Base-by-base conservation (phyloP, 2,329 filamentous ascomycete genomes). In the Fusarium verticillioides region DNA sequence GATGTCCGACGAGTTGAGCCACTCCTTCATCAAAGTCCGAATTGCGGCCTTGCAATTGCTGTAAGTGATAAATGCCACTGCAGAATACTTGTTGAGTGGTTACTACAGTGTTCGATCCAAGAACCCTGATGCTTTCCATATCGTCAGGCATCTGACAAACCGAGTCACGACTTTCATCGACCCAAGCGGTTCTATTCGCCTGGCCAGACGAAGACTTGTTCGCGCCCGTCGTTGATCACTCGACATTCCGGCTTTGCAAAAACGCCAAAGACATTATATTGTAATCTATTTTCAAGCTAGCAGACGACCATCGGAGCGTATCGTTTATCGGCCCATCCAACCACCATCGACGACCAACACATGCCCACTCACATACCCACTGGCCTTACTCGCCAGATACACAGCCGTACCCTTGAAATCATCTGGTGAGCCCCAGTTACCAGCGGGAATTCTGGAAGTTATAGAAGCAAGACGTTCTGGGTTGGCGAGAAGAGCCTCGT, bases 371-470 rank as follows among this genome's bases (percentile, higher is more conserved):
- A 97, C 92, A 84, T 97, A 97, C 15, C 85, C 89, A 79, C 93
- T 94, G n/a, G 92, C 93, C 79, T 84, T 87, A 78, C 93, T 92
- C 2, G 93, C 93, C 71, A 97, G 83, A 78, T 90, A 97, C 34
- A 97, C 92, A 2, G 92, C 88, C 0, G 90, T 91, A 0, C 94
- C 95, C 85, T 95, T 95, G 81, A 97, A 97, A 78, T 98, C 95
- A 32, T 97, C 94, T 0, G 94, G 92, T 16, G 81, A 86, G 0
- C 94, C 95, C 94, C 95, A 97, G 75, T 94, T 85, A 0, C 93
- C 94, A 2, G 93, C 94, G 0, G 95, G 95, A 77, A 97, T 97
- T 63, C 94, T 86, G 39, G 90, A 90, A 78, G 93, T 87, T 75
- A 97, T 97, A 78, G 92, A 92, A 72, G 87, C 89, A 68, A 93